A percentile compares a stretch with the other conserved stretches of the same genome.
phyloP scores from a whole-genome alignment of 495 filamentous ascomycete species.

The Achaetomiella virescens region DNA sequence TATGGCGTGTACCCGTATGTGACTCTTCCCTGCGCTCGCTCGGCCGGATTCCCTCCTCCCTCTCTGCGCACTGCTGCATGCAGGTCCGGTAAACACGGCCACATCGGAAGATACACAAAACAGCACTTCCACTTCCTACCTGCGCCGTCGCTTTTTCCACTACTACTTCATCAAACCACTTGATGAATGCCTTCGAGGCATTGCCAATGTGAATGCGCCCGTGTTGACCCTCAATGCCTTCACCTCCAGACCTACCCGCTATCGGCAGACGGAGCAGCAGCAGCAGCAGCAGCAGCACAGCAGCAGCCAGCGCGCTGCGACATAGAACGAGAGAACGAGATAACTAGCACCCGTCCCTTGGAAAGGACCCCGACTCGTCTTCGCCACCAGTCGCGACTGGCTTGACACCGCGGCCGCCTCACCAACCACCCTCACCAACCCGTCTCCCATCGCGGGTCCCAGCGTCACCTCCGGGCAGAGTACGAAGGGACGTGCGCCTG shows the following conservation, averaged over 20 bases:
- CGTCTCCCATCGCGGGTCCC: slow-evolving; percentile 10
- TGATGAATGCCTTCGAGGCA: not conserved
- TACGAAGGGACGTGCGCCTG: slow-evolving; percentile 13
- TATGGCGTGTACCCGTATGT: slow-evolving; percentile 1
- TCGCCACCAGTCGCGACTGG: slow-evolving; percentile 19
- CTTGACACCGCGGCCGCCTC: slow-evolving; percentile 17
- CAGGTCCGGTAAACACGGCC: slow-evolving; percentile 2
- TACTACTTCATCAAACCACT: not conserved
- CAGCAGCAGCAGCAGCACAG: slow-evolving; percentile 20
- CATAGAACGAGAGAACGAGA: slow-evolving; percentile 3
- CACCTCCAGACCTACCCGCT: slow-evolving; percentile 15
- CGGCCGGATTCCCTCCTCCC: not conserved
- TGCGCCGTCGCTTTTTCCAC: not conserved
- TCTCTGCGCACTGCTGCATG: not conserved
- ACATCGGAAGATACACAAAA: not conserved
- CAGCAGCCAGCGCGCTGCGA: slow-evolving; percentile 21
- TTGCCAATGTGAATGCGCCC: not conserved
- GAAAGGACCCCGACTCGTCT: slow-evolving; percentile 21
- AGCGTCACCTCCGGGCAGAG: slow-evolving; percentile 6
- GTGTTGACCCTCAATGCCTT: slow-evolving; percentile 27
- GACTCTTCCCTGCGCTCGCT: not conserved
- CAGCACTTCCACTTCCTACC: not conserved
- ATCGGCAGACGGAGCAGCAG: slow-evolving; percentile 4
- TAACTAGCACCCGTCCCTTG: slow-evolving; percentile 9
- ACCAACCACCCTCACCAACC: slow-evolving; percentile 19